Conservation (phyloP, 2,329 filamentous ascomycete species). For the Aspergillus ochraceoroseus region DNA sequence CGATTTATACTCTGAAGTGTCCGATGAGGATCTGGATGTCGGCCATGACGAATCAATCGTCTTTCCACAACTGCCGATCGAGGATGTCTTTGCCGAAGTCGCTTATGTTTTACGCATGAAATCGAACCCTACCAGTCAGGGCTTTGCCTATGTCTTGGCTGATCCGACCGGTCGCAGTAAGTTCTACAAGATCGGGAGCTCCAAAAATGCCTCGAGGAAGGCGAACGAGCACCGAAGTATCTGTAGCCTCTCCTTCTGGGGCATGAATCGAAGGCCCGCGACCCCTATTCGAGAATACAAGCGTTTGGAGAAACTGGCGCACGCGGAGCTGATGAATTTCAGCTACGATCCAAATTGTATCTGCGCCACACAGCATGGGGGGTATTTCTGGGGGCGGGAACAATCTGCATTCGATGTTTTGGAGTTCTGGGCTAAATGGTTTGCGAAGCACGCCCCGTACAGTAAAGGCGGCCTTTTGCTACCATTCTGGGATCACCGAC, state of each 20-base stretch:
- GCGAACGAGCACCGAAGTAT: constrained; percentile 9
- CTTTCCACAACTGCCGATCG: constrained; percentile 10
- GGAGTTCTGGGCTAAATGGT: constrained; percentile 16
- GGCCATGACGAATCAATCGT: constrained; percentile 2
- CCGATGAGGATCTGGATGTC: constrained; percentile 9
- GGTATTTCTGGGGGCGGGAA: constrained; percentile 13
- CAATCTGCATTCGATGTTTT: constrained; percentile 9
- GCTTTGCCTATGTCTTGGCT: constrained; percentile 13
- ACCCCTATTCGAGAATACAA: constrained; percentile 12
- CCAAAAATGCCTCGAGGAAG: constrained; percentile 9
- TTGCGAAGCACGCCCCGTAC: constrained; percentile 11
- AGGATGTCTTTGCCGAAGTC: constrained; percentile 9
- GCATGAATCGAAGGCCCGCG: constrained; percentile 1
- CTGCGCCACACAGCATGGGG: constrained; percentile 8
- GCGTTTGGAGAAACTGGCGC: constrained; percentile 14
- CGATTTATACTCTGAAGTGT: constrained; percentile 12
- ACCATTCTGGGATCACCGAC: constrained; percentile 16
- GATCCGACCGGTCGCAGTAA: constrained; percentile 10
- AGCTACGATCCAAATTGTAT: constrained; percentile 8
- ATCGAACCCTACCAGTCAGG: constrained; percentile 9
- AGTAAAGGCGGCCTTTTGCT: constrained; percentile 7
- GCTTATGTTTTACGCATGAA: constrained; percentile 6
- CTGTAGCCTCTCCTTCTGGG: constrained; percentile 9
- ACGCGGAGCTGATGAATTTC: constrained; percentile 13
- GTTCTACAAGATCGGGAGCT: constrained; percentile 16